Conservation (phyloP, 2,329 filamentous ascomycete genomes). For the Lasiodiplodia hormozganensis region DNA sequence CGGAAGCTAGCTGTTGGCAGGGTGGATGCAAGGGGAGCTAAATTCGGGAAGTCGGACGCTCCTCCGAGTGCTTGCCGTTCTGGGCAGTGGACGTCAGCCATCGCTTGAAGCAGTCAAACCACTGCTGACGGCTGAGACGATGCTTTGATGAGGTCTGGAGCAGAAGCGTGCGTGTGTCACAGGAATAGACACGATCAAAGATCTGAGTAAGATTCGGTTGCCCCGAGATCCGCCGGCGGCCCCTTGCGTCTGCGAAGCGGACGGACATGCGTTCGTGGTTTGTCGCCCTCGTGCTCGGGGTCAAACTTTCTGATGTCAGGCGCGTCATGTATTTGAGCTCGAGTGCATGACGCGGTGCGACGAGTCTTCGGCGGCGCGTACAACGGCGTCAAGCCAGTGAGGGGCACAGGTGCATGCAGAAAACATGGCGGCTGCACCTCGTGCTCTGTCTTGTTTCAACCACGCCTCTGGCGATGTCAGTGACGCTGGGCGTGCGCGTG, state of each 20-base stretch:
- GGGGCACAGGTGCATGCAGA: not conserved
- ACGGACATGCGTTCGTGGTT: not conserved
- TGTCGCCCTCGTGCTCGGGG: conserved; percentile 3
- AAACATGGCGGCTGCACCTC: conserved; percentile 9
- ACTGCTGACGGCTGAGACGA: conserved; percentile 24
- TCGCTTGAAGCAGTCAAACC: not conserved
- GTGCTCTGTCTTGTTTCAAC: conserved; percentile 15
- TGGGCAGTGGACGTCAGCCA: conserved; percentile 7
- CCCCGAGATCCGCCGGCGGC: conserved; percentile 15
- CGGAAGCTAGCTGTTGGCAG: not conserved
- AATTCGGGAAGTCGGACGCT: conserved; percentile 3
- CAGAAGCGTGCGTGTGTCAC: conserved; percentile 10
- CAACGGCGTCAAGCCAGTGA: not conserved
- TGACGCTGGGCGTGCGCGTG: not conserved
- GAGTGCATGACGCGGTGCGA: conserved; percentile 2
- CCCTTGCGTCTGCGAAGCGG: conserved; percentile 20
- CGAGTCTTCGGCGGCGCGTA: not conserved
- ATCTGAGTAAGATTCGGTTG: conserved; percentile 25
- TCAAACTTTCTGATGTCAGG: conserved; percentile 25
- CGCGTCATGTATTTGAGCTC: conserved; percentile 15
- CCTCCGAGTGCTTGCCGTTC: not conserved
- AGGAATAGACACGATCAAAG: conserved; percentile 24
- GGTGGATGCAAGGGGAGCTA: conserved; percentile 9
- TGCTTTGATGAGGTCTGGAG: not conserved
- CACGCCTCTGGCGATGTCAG: not conserved